Base-by-base conservation (phyloP, 2,329 filamentous ascomycete genomes). In the Fusarium lateritium region DNA sequence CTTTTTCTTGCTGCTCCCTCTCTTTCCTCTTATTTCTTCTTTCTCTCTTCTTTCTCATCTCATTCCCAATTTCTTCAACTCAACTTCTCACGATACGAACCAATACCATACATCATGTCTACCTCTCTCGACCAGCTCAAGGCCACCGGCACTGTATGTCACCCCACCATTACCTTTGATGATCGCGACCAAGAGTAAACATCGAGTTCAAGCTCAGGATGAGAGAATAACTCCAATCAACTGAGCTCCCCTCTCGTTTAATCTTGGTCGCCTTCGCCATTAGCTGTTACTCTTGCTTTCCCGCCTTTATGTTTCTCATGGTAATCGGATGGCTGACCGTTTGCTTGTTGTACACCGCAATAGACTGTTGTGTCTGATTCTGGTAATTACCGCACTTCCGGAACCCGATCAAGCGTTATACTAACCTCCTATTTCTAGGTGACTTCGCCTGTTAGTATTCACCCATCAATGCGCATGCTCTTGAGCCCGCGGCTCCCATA, bases 321-420 rank as follows among this genome's bases (percentile, higher is more conserved):
- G 49, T 49, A 40, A 63, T 52, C 43, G 50, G 40, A 46, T 67
- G 39, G 64, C 76, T 77, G 67, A 77, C 71, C 55, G 45, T 56
- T 60, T 66, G 57, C 49, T 69, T 61, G 51, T 56, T 62, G 55
- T 56, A 39, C 58, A 40, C 55, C 50, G 19, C 53, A 59, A 73
- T 79, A 96, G 94, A 92, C 93, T 72, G 96, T 98, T 79, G 96
- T 98, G 83, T 95, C 92, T 83, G 96, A 98, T 87, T 97, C 95
- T 83, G 96, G 94, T 91, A 92, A 86, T 81, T 79, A 73, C 76
- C 78, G 72, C 78, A 79, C 56, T 53, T 64, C 56, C 68, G 62
- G 47, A 21, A 26, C 21, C 36, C 19, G 22, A 42, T 33, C 19
- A 45, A 36, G 28, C 28, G 53, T 66, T 73, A 77, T 79, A 74